These are phyloP conservation scores for Gaultheria prostrata DNA, from an alignment of 148 eudicot genomes.

Conservation along the genomic window DNA sequence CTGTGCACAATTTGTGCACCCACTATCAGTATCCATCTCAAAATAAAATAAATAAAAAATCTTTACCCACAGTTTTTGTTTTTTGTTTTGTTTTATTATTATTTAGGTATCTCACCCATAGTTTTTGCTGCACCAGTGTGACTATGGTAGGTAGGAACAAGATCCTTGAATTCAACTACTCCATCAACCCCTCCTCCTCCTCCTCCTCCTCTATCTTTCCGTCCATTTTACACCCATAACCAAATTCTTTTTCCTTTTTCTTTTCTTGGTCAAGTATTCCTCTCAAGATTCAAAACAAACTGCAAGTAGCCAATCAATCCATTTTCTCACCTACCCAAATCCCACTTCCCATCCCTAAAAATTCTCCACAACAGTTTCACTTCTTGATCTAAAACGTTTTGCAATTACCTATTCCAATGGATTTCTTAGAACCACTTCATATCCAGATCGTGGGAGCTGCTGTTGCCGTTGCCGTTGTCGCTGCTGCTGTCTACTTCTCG, in stretches of 20 bases:
- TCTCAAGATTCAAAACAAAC: background rate
- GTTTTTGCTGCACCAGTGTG: too few species aligned
- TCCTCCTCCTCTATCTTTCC: background rate
- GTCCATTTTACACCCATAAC: background rate
- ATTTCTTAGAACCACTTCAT: conserved; percentile 43
- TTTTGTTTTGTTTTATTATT: too few species aligned
- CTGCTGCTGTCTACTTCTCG: conserved; percentile 44
- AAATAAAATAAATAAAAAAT: too few species aligned
- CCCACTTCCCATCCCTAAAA: background rate
- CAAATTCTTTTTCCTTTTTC: background rate
- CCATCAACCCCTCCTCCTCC: background rate
- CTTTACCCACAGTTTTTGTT: too few species aligned
- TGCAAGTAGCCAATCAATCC: background rate
- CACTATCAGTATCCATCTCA: too few species aligned
- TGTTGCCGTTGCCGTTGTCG: conserved; percentile 63
- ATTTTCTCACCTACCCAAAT: background rate
- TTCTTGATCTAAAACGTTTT: background rate
- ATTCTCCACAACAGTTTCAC: background rate
- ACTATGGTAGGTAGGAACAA: background rate
- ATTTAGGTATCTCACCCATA: too few species aligned
- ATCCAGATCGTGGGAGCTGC: conserved; percentile 62
- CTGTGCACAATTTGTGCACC: too few species aligned
- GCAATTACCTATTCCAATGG: conserved; percentile 37
- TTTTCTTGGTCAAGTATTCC: background rate
- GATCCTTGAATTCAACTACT: background rate